These are phyloP conservation scores for Pleurotus eryngii DNA, from an alignment of 768 basidiomycete species.

Conservation along the genomic window DNA sequence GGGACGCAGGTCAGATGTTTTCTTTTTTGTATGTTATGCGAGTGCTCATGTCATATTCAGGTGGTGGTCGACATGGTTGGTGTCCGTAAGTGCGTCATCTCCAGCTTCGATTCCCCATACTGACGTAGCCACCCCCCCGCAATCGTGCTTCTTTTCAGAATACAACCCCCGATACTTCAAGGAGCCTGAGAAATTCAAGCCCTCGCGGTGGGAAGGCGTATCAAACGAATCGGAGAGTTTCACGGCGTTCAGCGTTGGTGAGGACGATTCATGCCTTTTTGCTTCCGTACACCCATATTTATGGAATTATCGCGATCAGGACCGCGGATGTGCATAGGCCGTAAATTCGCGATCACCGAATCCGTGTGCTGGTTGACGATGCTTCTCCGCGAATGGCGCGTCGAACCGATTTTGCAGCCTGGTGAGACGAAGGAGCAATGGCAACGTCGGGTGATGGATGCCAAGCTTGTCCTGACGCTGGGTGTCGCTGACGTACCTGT, in stretches of 20 bases:
- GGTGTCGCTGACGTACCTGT: slow-evolving; percentile 17
- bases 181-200: slow-evolving; percentile 44
- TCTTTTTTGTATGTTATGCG: not conserved
- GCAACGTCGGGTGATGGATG: slow-evolving; percentile 34
- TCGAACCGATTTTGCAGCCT: slow-evolving; percentile 40
- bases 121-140: not conserved
- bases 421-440: slow-evolving; percentile 38
- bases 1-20: slow-evolving; percentile 28
- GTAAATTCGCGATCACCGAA: slow-evolving; percentile 53
- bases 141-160: slow-evolving; percentile 24
- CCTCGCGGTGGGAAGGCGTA: slow-evolving; percentile 47
- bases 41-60: slow-evolving; percentile 11
- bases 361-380: slow-evolving; percentile 49
- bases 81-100: slow-evolving; percentile 34
- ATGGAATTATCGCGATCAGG: slow-evolving; percentile 22
- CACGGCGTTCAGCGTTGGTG: slow-evolving; percentile 46
- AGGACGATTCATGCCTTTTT: not conserved
- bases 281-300: too few species aligned
- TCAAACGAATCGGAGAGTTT: slow-evolving; percentile 39
- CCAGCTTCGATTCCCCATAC: not conserved
- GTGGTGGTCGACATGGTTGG: slow-evolving; percentile 48
- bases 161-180: slow-evolving; percentile 49
- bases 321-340: slow-evolving; percentile 52
- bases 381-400: slow-evolving; percentile 49
- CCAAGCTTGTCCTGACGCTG: slow-evolving; percentile 31